These are phyloP conservation scores for Fusarium incarnatum DNA, from an alignment of 2,329 filamentous ascomycete species.

Conservation along the genomic window DNA sequence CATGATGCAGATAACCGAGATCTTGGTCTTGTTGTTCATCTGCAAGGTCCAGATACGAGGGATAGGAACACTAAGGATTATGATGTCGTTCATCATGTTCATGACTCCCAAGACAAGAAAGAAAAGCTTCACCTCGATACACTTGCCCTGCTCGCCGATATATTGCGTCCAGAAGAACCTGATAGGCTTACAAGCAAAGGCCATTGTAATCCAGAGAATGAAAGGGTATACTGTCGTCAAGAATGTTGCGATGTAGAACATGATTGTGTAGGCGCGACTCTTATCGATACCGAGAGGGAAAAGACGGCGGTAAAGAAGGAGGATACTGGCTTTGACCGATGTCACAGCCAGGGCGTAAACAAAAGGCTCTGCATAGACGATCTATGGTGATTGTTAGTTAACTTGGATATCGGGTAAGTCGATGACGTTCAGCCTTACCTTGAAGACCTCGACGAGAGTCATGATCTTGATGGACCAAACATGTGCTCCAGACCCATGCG, in stretches of 20 bases:
- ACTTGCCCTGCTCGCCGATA: not conserved
- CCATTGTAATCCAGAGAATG: slow-evolving; percentile 23
- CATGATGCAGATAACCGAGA: slow-evolving; percentile 22
- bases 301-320: slow-evolving; percentile 18
- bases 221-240: slow-evolving; percentile 4
- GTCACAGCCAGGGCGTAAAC: slow-evolving; percentile 22
- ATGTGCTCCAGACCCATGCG: slow-evolving; percentile 12
- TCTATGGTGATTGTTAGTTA: not conserved
- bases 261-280: slow-evolving; percentile 11
- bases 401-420: rapidly evolving
- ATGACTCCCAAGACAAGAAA: slow-evolving; percentile 21
- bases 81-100: slow-evolving; percentile 26
- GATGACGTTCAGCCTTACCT: not conserved
- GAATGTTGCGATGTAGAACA: slow-evolving; percentile 10
- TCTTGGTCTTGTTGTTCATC: slow-evolving; percentile 22
- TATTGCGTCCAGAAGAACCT: slow-evolving; percentile 27
- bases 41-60: slow-evolving; percentile 17
- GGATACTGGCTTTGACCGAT: slow-evolving; percentile 23
- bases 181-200: slow-evolving; percentile 5
- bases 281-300: slow-evolving; percentile 21
- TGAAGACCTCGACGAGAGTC: slow-evolving; percentile 12
- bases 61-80: slow-evolving; percentile 13
- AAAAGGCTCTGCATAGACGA: slow-evolving; percentile 18
- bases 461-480: slow-evolving; percentile 16
- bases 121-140: slow-evolving; percentile 9